Percentiles rank a stretch among this genome's conserved stretches.
These are phyloP conservation scores for Beauveria pseudobassiana DNA, from an alignment of 2,329 filamentous ascomycete species.

Conservation along the genomic window DNA sequence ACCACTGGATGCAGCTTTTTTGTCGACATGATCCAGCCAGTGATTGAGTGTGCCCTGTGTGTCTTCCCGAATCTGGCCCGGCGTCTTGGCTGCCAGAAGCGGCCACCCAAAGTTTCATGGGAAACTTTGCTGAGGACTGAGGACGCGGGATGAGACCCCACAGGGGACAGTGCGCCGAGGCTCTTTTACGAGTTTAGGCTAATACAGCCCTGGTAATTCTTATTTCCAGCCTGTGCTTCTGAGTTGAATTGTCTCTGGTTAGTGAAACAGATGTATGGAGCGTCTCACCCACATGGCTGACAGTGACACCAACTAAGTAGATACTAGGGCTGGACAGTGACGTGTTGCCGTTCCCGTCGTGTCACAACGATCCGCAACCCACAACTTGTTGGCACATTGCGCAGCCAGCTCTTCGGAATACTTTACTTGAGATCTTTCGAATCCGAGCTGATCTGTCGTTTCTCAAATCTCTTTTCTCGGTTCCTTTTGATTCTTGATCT, in stretches of 20 bases:
- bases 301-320: too few species aligned
- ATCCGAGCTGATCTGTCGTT: neutral
- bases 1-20: neutral
- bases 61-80: neutral
- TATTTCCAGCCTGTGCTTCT: neutral
- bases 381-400: neutral
- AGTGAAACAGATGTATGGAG: neutral
- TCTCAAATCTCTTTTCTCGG: neutral
- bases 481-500: neutral
- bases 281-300: neutral
- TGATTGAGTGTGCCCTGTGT: neutral
- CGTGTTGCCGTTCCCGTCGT: neutral
- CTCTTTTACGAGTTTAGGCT: neutral
- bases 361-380: conserved; percentile 2
- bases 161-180: neutral
- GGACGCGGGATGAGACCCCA: neutral
- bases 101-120: neutral
- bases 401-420: neutral
- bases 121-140: neutral
- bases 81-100: conserved; percentile 6
- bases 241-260: neutral
- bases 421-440: neutral
- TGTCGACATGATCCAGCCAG: neutral
- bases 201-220: neutral
- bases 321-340: neutral